Evolutionary conservation across 1,139 yeast species (phyloP).

Genomic region (Debaryomyces sp.): DNA sequence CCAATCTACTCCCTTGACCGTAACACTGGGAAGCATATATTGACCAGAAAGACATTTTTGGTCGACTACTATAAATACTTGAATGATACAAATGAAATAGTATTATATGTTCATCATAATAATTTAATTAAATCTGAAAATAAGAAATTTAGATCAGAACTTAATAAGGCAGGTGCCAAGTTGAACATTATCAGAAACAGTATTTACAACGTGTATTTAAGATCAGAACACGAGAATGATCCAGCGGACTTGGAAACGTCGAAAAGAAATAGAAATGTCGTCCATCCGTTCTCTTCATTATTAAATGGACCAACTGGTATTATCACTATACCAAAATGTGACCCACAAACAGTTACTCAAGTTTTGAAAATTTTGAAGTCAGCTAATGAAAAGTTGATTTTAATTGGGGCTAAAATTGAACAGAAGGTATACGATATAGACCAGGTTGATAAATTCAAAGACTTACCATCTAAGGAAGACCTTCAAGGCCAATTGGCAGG

Average conservation of each 20-base stretch:
- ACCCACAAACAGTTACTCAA: slow-evolving; percentile 67
- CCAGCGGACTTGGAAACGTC: slow-evolving; percentile 71
- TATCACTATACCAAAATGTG: slow-evolving; percentile 66
- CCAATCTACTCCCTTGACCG: slow-evolving; percentile 23
- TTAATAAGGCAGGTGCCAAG: slow-evolving; percentile 64
- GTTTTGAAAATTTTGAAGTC: slow-evolving; percentile 63
- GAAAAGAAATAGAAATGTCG: slow-evolving; percentile 40
- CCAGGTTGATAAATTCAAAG: slow-evolving; percentile 65
- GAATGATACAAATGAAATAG: slow-evolving; percentile 66
- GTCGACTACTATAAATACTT: slow-evolving; percentile 76
- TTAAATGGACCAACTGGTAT: slow-evolving; percentile 86
- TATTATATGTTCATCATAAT: slow-evolving; percentile 82
- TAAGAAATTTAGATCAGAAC: slow-evolving; percentile 59
- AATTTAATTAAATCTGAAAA: slow-evolving; percentile 74
- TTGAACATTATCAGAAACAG: slow-evolving; percentile 68
- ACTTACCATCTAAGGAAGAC: slow-evolving; percentile 69
- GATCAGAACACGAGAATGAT: slow-evolving; percentile 67
- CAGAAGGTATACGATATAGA: slow-evolving; percentile 54
- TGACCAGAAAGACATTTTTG: slow-evolving; percentile 80
- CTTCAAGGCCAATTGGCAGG: slow-evolving; percentile 85
- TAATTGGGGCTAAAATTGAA: slow-evolving; percentile 86
- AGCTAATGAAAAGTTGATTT: slow-evolving; percentile 71
- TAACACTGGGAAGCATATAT: slow-evolving; percentile 52
- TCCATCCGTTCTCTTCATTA: slow-evolving; percentile 70
- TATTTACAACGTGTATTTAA: slow-evolving; percentile 73